phyloP scores from a whole-genome alignment of 208 protist species.

The Vickermania ingenoplastis region DNA sequence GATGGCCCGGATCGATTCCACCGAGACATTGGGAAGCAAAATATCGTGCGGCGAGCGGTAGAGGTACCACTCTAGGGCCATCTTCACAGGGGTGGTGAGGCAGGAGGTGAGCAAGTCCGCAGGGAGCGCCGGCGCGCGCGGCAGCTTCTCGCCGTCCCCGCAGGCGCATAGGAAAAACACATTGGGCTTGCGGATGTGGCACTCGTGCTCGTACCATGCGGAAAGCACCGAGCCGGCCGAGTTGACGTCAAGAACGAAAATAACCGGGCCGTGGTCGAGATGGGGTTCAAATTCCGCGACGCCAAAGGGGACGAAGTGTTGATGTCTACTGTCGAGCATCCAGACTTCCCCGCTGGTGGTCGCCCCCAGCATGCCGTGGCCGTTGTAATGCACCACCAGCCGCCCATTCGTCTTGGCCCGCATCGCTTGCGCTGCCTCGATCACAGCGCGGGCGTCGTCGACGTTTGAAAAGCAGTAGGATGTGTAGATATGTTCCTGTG shows the following conservation, averaged over 20 bases:
- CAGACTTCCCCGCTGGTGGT: slow-evolving; percentile 97
- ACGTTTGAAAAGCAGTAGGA: background rate
- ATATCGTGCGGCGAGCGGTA: slow-evolving; percentile 67
- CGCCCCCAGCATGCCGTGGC: slow-evolving; percentile 97
- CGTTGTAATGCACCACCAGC: slow-evolving; percentile 99
- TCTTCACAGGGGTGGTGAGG: slow-evolving; percentile 97
- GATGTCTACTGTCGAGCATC: slow-evolving; percentile 97
- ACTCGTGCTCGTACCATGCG: slow-evolving; percentile 61
- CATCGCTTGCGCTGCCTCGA: slow-evolving; percentile 71
- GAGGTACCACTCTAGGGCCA: slow-evolving; percentile 94
- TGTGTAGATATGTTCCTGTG: background rate
- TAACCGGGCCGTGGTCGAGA: slow-evolving; percentile 87
- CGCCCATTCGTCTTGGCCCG: slow-evolving; percentile 82
- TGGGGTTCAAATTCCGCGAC: slow-evolving; percentile 91
- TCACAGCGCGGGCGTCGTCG: slow-evolving; percentile 27
- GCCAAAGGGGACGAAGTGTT: slow-evolving; percentile 97
- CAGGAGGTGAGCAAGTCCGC: slow-evolving; percentile 99
- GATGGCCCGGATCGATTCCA: slow-evolving; percentile 79
- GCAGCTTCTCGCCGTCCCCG: slow-evolving; percentile 88
- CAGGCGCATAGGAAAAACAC: slow-evolving; percentile 96
- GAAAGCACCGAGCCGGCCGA: slow-evolving; percentile 82
- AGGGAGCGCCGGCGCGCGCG: slow-evolving; percentile 94
- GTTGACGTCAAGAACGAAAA: slow-evolving; percentile 99
- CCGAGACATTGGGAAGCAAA: slow-evolving; percentile 77
- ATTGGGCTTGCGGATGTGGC: slow-evolving; percentile 72